phyloP scores from a whole-genome alignment of 2,329 filamentous ascomycete species.

The Myriosclerotinia curreyana region DNA sequence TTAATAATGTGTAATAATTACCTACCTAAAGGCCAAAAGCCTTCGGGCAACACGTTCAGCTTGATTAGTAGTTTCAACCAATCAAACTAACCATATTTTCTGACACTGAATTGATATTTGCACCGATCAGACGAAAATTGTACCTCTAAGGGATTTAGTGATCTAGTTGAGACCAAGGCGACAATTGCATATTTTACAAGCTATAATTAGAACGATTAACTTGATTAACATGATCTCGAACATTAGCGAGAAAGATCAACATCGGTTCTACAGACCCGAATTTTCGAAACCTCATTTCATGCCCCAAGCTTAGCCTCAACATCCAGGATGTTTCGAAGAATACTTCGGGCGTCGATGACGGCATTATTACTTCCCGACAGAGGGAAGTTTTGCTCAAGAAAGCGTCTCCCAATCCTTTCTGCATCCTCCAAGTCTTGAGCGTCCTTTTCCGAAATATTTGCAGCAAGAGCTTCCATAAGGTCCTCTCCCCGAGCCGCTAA shows the following conservation, averaged over 20 bases:
- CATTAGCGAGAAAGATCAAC: slow-evolving; percentile 6
- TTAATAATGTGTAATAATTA: no score
- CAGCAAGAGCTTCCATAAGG: slow-evolving; percentile 64
- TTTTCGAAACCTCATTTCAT: slow-evolving; percentile 26
- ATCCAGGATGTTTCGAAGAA: slow-evolving; percentile 34
- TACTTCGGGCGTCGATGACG: slow-evolving; percentile 32
- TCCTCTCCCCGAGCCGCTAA: slow-evolving; percentile 72
- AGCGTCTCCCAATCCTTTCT: slow-evolving; percentile 56
- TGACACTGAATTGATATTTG: no score
- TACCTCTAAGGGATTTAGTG: not conserved
- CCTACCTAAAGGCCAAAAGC: no score
- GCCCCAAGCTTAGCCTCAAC: slow-evolving; percentile 19
- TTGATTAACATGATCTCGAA: slow-evolving; percentile 17
- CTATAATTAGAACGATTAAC: slow-evolving; percentile 11
- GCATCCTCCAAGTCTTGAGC: slow-evolving; percentile 65
- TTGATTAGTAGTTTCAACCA: no score
- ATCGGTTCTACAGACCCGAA: not conserved
- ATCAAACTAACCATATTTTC: no score
- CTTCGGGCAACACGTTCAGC: no score
- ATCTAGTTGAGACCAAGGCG: not conserved
- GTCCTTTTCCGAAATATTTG: slow-evolving; percentile 62
- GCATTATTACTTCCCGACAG: slow-evolving; percentile 25
- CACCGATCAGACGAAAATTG: slow-evolving; percentile 1
- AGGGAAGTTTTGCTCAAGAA: slow-evolving; percentile 46
- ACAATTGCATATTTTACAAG: slow-evolving; percentile 6